Evolutionary conservation across 176 grass and related monocot genomes (phyloP), one percentile per base, ranked within the genome.

Genomic region (Phyllostachys edulis): DNA sequence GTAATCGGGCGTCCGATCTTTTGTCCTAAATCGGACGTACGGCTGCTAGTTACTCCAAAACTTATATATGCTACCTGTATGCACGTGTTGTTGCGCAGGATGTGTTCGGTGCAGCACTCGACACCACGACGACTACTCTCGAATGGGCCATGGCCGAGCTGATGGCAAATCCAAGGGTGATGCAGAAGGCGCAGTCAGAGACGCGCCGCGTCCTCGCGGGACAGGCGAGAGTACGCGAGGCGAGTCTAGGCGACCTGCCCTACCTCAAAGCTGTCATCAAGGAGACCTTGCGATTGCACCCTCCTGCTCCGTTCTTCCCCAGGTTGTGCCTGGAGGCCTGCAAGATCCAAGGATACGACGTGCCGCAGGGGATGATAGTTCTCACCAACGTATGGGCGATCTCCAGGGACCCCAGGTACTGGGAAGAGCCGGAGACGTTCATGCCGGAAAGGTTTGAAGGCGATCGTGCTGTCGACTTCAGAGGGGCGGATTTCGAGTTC

Each of bases 121-220:
- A 90, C 3, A 86, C 78, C 2, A 23, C 79, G 2, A 34, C 84
- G 0, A 59, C 73, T 6, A 59, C 23, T 20, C 32, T 90, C 32
- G 42, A 87, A 41, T 90, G 88, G 88, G 32, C n/a, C 0, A 77
- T 90, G 73, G 52, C 88, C 2, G 84, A 90, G 61, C 72, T 87
- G 49, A 56, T 83, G 36, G 56, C 37, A 11, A 76, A 87, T 18
- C 84, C 78, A 16, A 57, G 13, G 0, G 74, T 70, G n/a, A 82
- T 90, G 79, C 50, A 59, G 0, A 76, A 56, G 41, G 84, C 69
- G n/a, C 72, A 82, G 9, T 56, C 69, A 4, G 84, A 90, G 56
- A 54, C 64, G 9, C 38, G 60, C 9, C 9, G 5, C 9, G 52
- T 73, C 24, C 18, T 82, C 9, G 6, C 14, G 7, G 32, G 20